phyloP scores from a whole-genome alignment of 305 asterid species.

The Fraxinus baroniana region DNA sequence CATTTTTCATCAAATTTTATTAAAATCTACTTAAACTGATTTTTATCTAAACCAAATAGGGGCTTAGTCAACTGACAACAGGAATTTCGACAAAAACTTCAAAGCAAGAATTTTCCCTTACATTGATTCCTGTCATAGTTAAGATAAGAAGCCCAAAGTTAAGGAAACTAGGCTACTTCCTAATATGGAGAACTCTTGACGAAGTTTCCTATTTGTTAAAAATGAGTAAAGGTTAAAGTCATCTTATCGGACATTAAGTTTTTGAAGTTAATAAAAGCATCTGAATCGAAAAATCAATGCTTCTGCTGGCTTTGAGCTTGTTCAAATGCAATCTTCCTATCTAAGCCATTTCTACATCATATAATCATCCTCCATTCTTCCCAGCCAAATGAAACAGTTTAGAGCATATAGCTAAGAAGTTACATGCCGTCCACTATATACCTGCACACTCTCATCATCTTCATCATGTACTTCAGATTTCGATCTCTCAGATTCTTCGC shows the following conservation, averaged over 20 bases:
- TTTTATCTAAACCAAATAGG: background rate
- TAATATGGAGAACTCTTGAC: background rate
- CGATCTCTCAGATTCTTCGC: conserved; percentile 63
- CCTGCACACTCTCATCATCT: conserved; percentile 65
- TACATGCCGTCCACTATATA: conserved; percentile 8
- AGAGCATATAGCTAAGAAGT: background rate
- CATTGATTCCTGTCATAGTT: background rate
- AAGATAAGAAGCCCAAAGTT: background rate
- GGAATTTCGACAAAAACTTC: background rate
- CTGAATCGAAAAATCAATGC: background rate
- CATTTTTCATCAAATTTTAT: background rate
- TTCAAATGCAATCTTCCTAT: background rate
- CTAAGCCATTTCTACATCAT: background rate
- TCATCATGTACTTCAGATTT: conserved; percentile 71
- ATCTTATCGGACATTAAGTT: background rate
- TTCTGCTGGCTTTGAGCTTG: background rate
- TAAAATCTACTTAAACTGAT: background rate
- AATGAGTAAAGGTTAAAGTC: background rate
- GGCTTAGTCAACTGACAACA: background rate
- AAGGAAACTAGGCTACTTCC: background rate
- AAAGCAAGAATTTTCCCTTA: background rate
- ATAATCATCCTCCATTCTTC: background rate
- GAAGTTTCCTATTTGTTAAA: background rate
- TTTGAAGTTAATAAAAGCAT: background rate
- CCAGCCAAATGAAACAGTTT: background rate